Percentiles rank a stretch among this genome's conserved stretches.
These are phyloP conservation scores for Aspergillus hiratsukae DNA, from an alignment of 2,329 filamentous ascomycete genomes.

Conservation along the genomic window DNA sequence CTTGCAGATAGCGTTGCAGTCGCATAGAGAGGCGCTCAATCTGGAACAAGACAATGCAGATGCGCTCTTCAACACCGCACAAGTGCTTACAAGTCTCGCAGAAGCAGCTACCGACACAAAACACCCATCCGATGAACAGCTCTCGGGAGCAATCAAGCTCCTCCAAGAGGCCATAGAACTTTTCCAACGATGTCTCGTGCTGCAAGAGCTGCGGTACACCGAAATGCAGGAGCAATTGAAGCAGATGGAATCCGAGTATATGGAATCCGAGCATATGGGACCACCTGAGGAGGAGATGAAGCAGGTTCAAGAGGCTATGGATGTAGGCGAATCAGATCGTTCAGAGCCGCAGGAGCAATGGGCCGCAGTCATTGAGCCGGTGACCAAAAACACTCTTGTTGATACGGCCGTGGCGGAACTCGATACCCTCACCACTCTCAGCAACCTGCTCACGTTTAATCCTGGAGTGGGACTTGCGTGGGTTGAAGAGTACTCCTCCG, in stretches of 20 bases:
- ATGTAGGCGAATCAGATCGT: constrained; percentile 17
- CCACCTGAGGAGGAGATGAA: constrained; percentile 11
- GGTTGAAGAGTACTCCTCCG: constrained; percentile 53
- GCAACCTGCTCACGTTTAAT: constrained; percentile 45
- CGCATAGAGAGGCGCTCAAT: constrained; percentile 58
- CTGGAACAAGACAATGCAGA: constrained; percentile 62
- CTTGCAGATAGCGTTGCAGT: constrained; percentile 57
- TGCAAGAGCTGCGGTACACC: constrained; percentile 49
- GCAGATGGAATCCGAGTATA: constrained; percentile 31
- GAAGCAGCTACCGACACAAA: constrained; percentile 56
- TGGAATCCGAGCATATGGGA: constrained; percentile 20
- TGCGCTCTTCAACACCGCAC: constrained; percentile 66
- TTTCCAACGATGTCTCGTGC: constrained; percentile 52
- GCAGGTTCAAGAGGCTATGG: constrained; percentile 6
- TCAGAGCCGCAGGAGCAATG: constrained; percentile 51
- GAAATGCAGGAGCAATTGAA: constrained; percentile 42
- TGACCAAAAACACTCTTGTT: constrained; percentile 60
- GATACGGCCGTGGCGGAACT: constrained; percentile 65
- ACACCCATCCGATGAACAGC: constrained; percentile 38
- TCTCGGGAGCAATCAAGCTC: constrained; percentile 47
- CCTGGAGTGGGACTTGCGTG: constrained; percentile 47
- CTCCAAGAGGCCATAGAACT: constrained; percentile 60
- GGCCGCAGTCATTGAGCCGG: constrained; percentile 62
- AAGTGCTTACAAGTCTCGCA: constrained; percentile 63
- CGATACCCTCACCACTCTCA: constrained; percentile 50